Evolutionary conservation across 2,329 filamentous ascomycete species (phyloP), one percentile per base, ranked within the genome.

Genomic region (Botrytis aclada): DNA sequence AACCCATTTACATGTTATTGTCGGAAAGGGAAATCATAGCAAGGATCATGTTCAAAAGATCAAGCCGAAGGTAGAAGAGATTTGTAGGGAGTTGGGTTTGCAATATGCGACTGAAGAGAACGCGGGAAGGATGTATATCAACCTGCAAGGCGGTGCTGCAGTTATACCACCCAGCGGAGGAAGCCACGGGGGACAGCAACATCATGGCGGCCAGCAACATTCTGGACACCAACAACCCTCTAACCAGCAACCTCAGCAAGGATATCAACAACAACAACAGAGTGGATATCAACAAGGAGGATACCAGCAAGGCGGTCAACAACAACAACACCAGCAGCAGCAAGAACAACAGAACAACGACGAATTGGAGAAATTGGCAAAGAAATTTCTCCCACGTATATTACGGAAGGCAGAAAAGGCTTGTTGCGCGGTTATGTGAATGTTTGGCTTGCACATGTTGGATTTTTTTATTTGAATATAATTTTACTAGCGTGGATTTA

Each of bases 1-100:
- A 80, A 97, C 89, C 82, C 98, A 98, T 81, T 98, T 99, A 85
- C 92, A 94, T 56, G 94, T 95, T 84, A 98, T 98, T 85, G 98
- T 98, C 81, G 90, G 92, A 34, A 97, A 95, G 83, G 96, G 96
- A 4, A 96, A 97, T 82, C 96, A 99, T 84, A 93, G 90, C 69
- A 85, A 84, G 16, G 88, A 90, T 76, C 92, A 96, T 79, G 87
- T 98, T 37, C 94, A 97, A 83, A 98, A 96, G 86, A 96, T 99
- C 82, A 95, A 96, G 4, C 92, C 96, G 80, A 98, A 92, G 79
- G 95, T 97, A 74, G 93, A 97, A 81, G 96, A 98, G 84, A 86
- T 98, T 66, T 97, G 95, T 82, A 88, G 85, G 66, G 92, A 98
- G 81, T 83, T 97, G 62, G 93, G 95, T 0, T 85, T 99, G 71